Evolutionary conservation across 192 early-diverging fungal genomes (phyloP).

Genomic region (Rhizophagus prolifer): DNA sequence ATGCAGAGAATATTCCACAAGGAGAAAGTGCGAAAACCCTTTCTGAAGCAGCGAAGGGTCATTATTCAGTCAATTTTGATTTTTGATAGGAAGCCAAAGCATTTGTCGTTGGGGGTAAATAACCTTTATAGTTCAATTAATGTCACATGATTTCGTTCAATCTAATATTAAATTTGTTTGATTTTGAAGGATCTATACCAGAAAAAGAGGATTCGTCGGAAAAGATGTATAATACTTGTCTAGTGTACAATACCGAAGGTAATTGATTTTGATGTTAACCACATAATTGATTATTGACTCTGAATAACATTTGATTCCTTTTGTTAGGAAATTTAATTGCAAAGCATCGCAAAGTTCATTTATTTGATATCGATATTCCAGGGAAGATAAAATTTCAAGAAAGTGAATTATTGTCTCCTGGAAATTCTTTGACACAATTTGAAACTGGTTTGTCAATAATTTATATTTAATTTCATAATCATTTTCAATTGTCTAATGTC

Average conservation of each 20-base stretch:
- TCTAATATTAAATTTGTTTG: neutral
- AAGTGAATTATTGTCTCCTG: constrained; percentile 77
- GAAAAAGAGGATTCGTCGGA: constrained; percentile 58
- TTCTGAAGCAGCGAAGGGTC: constrained; percentile 74
- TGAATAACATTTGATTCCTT: neutral
- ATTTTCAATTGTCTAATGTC: neutral
- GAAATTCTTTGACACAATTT: constrained; percentile 75
- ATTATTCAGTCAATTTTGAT: neutral
- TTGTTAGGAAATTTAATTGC: constrained; percentile 54
- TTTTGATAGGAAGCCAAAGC: constrained; percentile 65
- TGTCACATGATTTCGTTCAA: neutral
- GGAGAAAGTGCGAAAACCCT: constrained; percentile 74
- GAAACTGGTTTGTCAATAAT: constrained; percentile 53
- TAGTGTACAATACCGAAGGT: constrained; percentile 66
- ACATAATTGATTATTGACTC: neutral
- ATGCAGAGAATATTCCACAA: constrained; percentile 79
- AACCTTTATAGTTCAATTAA: neutral
- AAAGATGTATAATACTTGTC: constrained; percentile 82
- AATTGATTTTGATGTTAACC: neutral
- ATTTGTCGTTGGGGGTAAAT: constrained; percentile 73
- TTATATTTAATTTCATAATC: neutral
- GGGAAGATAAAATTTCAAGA: constrained; percentile 91
- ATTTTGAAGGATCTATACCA: constrained; percentile 74
- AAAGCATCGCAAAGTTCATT: constrained; percentile 79
- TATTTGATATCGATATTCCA: constrained; percentile 97